A percentile compares a stretch with the other conserved stretches of the same genome.
Conservation (phyloP, 208 protist species). For the Crithidia bombi region DNA sequence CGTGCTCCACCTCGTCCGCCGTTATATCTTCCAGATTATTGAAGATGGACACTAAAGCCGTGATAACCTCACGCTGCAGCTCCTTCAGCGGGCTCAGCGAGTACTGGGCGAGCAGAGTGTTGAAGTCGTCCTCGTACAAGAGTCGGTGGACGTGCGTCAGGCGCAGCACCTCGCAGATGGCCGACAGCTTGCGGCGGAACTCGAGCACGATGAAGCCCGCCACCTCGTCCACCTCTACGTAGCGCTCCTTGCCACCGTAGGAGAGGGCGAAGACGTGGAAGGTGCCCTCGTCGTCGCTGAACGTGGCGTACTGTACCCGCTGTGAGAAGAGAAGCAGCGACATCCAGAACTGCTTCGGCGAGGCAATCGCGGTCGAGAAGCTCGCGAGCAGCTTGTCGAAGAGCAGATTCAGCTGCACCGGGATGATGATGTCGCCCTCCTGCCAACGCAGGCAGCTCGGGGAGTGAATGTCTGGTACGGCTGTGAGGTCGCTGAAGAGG, state of each 20-base stretch:
- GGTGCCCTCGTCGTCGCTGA: conserved; percentile 75
- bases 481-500: conserved; percentile 76
- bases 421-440: conserved; percentile 65
- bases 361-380: conserved; percentile 67
- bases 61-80: conserved; percentile 70
- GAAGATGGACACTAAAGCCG: conserved; percentile 68
- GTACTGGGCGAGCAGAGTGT: conserved; percentile 39
- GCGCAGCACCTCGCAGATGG: conserved; percentile 63
- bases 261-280: conserved; percentile 75
- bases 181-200: conserved; percentile 70
- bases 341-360: conserved; percentile 69
- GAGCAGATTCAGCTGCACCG: conserved; percentile 66
- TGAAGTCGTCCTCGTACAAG: conserved; percentile 62
- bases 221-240: conserved; percentile 74
- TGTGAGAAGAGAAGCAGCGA: conserved; percentile 74
- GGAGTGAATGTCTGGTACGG: conserved; percentile 75
- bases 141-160: conserved; percentile 61
- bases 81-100: conserved; percentile 57
- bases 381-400: conserved; percentile 77
- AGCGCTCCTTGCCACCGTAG: conserved; percentile 66
- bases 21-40: conserved; percentile 70
- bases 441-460: conserved; percentile 73
- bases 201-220: conserved; percentile 60
- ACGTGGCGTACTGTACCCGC: conserved; percentile 61
- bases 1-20: conserved; percentile 76